Percentiles rank a stretch among this genome's conserved stretches.
phyloP scores from a whole-genome alignment of 2,329 filamentous ascomycete species.

The Aspergillus eucalypticola region DNA sequence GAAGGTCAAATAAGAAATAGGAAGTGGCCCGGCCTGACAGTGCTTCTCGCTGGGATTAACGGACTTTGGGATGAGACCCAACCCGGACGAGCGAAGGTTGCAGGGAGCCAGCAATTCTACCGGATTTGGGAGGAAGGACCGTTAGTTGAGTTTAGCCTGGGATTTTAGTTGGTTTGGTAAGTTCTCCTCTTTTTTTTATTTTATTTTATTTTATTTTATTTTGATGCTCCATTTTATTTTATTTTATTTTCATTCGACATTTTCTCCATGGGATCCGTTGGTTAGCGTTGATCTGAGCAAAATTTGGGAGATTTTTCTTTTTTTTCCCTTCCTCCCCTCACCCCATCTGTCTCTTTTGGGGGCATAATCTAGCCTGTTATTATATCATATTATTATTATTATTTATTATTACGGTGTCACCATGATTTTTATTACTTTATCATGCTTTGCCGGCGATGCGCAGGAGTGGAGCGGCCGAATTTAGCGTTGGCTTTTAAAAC shows the following conservation, averaged over 20 bases:
- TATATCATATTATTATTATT: not conserved
- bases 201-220: conserved; percentile 8
- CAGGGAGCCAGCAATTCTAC: conserved; percentile 24
- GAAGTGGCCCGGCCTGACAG: conserved; percentile 12
- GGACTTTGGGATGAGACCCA: conserved; percentile 15
- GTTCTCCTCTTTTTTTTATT: conserved; percentile 11
- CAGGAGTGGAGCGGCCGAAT: conserved; percentile 10
- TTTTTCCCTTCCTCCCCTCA: conserved; percentile 6
- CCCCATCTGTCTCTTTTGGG: not conserved
- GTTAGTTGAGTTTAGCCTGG: conserved; percentile 21
- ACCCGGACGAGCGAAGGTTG: conserved; percentile 18
- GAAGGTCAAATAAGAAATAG: conserved; percentile 15
- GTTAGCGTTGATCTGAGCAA: not conserved
- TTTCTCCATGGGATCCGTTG: not conserved
- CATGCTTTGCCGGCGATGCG: conserved; percentile 11
- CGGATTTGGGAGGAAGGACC: conserved; percentile 23
- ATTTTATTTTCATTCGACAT: not conserved
- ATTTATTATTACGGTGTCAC: not conserved
- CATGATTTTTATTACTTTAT: conserved; percentile 7
- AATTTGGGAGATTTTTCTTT: not conserved
- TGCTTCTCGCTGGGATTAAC: conserved; percentile 15
- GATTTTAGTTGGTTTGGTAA: conserved; percentile 12
- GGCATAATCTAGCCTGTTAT: not conserved
- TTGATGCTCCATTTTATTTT: conserved; percentile 8
- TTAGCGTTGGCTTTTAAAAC: conserved; percentile 12